A percentile compares a stretch with the other conserved stretches of the same genome.
Evolutionary conservation across 23 red algal genomes (phyloP).

Genomic region (Gracilaria vermiculophylla): DNA sequence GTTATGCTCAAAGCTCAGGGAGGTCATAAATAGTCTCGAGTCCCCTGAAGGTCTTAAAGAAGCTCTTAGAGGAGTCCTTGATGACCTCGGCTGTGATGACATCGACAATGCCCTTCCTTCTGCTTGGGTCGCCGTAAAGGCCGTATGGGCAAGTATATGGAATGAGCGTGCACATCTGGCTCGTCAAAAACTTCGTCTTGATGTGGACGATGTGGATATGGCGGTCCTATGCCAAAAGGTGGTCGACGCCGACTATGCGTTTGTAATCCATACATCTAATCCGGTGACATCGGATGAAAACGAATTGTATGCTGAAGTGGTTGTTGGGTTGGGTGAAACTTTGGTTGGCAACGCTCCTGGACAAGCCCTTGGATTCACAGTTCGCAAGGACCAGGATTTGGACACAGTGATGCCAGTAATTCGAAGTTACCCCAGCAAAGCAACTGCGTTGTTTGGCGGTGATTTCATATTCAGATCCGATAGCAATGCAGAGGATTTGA

Average conservation of each 20-base stretch:
- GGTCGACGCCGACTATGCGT: slow-evolving; percentile 91
- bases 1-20: slow-evolving; percentile 66
- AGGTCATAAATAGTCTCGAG: slow-evolving; percentile 63
- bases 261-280: slow-evolving; percentile 80
- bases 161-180: slow-evolving; percentile 94
- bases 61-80: slow-evolving; percentile 70
- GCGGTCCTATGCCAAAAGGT: slow-evolving; percentile 90
- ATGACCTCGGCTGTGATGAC: slow-evolving; percentile 77
- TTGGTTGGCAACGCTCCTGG: slow-evolving; percentile 73
- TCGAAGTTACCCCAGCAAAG: slow-evolving; percentile 49
- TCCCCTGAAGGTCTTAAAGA: slow-evolving; percentile 72
- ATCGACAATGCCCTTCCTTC: slow-evolving; percentile 34
- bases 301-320: slow-evolving; percentile 57
- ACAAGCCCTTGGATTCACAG: slow-evolving; percentile 63
- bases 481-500: slow-evolving; percentile 78
- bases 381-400: slow-evolving; percentile 28
- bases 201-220: slow-evolving; percentile 89
- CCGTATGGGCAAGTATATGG: slow-evolving; percentile 94
- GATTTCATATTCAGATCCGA: slow-evolving; percentile 72
- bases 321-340: slow-evolving; percentile 64
- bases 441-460: slow-evolving; percentile 42
- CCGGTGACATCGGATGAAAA: slow-evolving; percentile 44
- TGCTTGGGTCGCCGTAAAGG: slow-evolving; percentile 79
- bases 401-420: slow-evolving; percentile 28
- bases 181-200: slow-evolving; percentile 70